Evolutionary conservation across 371 early-diverging fungal species (phyloP), one percentile per base, ranked within the genome.

Genomic region (Saksenaea vasiformis): DNA sequence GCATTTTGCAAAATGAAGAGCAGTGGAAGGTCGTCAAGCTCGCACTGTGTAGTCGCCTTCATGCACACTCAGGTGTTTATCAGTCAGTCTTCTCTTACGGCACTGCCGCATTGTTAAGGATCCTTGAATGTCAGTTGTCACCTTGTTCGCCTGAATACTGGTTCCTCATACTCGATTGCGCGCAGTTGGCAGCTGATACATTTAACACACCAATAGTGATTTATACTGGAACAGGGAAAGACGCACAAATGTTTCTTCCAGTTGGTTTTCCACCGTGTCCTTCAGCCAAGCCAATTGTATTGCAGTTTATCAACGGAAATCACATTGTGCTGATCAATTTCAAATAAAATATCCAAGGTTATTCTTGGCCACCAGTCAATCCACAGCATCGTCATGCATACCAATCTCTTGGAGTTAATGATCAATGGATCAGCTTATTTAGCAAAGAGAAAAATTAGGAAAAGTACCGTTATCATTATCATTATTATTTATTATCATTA

Each of bases 131-230:
- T n/a, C 43, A n/a, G 15, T 0, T 15, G 13, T 43, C 43, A n/a
- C 43, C 43, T 43, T 43, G 43, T 43, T 47, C 47, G 19, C 47
- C 47, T 4, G 47, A 47, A 22, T 47, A 47, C 24, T 61, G 61
- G 54, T 54, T 61, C 34, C 4, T 35, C 5, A 17, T 22, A 1
- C 36, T 14, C 0, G 54, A 34, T 27, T 17, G 36, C 13, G 53
- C 37, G 3, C 61, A 61, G 22, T 22, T 61, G 11, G 54, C 61
- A 34, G 61, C 61, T 39, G 61, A 61, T 5, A 35, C 61, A 2
- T 53, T 61, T n/a, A 34, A 53, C 11, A 34, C 19, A 0, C 61
- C 61, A 22, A n/a, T 61, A 22, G 61, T 54, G 7, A 38, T 54
- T 4, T 61, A 62, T 62, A 47, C 51, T 51, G 47, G 54, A 51